phyloP scores from a whole-genome alignment of 768 basidiomycete genomes.

The Paxillus involutus region DNA sequence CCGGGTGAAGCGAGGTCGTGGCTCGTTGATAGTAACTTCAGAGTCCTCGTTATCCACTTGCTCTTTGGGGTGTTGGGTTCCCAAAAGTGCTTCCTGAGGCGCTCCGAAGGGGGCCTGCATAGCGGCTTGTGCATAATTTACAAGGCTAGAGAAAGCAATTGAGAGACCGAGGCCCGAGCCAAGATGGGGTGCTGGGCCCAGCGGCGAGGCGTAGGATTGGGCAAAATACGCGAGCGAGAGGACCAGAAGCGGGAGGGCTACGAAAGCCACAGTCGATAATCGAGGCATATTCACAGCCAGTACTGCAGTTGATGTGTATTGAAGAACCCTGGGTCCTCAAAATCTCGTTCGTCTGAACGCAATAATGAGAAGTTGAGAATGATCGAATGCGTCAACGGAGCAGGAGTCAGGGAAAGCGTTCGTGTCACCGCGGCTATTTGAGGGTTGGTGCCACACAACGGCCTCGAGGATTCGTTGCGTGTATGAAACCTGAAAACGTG shows the following conservation, averaged over 20 bases:
- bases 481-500: constrained; percentile 24
- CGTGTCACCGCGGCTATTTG: constrained; percentile 13
- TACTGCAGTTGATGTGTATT: not conserved
- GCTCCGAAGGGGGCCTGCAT: constrained; percentile 20
- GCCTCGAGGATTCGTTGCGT: constrained; percentile 27
- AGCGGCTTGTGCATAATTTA: constrained; percentile 24
- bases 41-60: constrained; percentile 4
- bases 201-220: constrained; percentile 30
- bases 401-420: constrained; percentile 10
- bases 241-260: constrained; percentile 24
- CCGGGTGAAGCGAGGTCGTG: constrained; percentile 31
- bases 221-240: constrained; percentile 30
- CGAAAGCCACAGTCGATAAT: constrained; percentile 14
- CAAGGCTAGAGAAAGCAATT: constrained; percentile 23
- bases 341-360: constrained; percentile 5
- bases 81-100: constrained; percentile 10
- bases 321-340: not conserved
- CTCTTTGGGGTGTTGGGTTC: constrained; percentile 3
- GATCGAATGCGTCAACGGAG: not conserved
- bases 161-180: constrained; percentile 22
- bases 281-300: constrained; percentile 21
- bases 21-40: constrained; percentile 15
- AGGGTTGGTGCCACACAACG: constrained; percentile 12
- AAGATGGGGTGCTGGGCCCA: constrained; percentile 33
- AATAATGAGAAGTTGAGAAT: not conserved